phyloP scores from a whole-genome alignment of 805 yeast genomes.

The Saccharomyces paradoxus region DNA sequence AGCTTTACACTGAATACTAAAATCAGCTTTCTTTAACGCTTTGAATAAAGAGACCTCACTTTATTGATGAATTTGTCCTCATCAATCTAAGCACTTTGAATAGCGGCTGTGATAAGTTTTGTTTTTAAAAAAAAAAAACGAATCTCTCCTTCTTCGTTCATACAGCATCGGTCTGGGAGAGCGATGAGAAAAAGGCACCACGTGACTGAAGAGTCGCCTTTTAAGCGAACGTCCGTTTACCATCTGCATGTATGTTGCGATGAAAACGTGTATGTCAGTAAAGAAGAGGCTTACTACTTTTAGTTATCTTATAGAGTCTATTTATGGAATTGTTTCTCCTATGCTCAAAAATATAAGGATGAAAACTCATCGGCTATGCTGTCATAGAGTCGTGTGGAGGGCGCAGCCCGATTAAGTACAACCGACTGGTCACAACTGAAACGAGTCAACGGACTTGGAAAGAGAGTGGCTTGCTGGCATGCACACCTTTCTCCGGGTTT shows the following conservation, averaged over 20 bases:
- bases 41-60: neutral
- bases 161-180: neutral
- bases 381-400: neutral
- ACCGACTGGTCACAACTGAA: neutral
- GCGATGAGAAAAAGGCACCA: neutral
- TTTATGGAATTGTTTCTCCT: neutral
- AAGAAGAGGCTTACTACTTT: neutral
- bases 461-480: conserved; percentile 11
- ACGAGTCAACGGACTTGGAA: conserved; percentile 15
- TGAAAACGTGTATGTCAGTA: neutral
- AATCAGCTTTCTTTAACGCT: neutral
- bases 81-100: neutral
- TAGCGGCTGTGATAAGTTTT: neutral
- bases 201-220: neutral
- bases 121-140: neutral
- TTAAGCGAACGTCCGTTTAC: neutral
- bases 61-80: neutral
- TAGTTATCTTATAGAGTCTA: neutral
- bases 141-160: neutral
- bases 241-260: neutral
- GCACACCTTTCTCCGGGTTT: conserved; percentile 12
- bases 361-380: neutral
- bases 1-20: neutral
- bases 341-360: neutral
- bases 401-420: neutral